Evolutionary conservation across 164 flowering plant species (phyloP), one percentile per base, ranked within the genome.

Genomic region (Macadamia tetraphylla): DNA sequence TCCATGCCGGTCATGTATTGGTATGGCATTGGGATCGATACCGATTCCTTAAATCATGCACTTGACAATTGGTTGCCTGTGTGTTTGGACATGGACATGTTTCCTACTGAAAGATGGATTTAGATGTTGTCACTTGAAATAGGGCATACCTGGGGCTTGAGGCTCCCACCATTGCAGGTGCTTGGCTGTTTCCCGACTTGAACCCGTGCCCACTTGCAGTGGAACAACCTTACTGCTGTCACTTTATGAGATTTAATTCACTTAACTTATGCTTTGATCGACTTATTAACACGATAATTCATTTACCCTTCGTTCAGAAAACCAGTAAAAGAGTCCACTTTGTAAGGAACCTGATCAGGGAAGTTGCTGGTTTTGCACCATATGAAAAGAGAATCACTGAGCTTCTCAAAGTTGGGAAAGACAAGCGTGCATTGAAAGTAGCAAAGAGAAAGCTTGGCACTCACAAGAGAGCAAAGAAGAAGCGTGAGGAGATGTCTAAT

Each of bases 351-450:
- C 60, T 84, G 64, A 82, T 84, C 73, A 73, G 87, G 67, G 85
- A 81, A 71, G 87, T 84, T 78, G 87, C 85, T 75, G 87, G 87
- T 0, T 80, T 84, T 80, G 87, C 87, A 44, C 87, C 87, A 6
- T 84, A 80, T 79, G 87, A 84, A 79, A 84, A 80, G 71, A 73
- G 87, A 51, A 84, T 84, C 57, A 84, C 84, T 73, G 87, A 84
- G 69, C 81, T 84, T 73, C 76, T 84, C 8, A 84, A 82, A 48
- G 87, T 84, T 31, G 87, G 87, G 12, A 84, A 82, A 66, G 87
- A 84, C 78, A 84, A 84, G 77, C 74, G 87, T 58, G 87, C 86
- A 0, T 48, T 84, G 63, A 84, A 84, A 72, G 85, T 84, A 0
- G 87, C 87, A 15, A 84, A 84, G 70, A 75, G 86, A 73, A 84